Evolutionary conservation across 768 basidiomycete genomes (phyloP).

Genomic region (Rossbeevera mucosa): DNA sequence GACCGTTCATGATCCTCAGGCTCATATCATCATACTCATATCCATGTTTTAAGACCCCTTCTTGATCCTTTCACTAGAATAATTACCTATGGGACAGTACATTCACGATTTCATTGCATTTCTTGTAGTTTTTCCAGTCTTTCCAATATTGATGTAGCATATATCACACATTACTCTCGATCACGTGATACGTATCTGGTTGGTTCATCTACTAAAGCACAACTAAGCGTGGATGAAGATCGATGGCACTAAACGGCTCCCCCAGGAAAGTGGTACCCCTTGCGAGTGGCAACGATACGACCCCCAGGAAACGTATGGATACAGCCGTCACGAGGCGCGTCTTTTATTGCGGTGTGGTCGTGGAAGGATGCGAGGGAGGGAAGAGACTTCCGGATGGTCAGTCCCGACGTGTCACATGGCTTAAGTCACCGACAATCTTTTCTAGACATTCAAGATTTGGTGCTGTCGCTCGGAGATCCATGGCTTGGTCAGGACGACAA

Average conservation of each 20-base stretch:
- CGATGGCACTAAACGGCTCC: slow-evolving; percentile 63
- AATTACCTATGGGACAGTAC: slow-evolving; percentile 5
- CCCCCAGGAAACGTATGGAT: slow-evolving; percentile 38
- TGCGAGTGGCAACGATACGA: slow-evolving; percentile 60
- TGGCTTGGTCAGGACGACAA: slow-evolving; percentile 49
- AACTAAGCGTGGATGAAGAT: slow-evolving; percentile 16
- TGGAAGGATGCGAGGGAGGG: slow-evolving; percentile 76
- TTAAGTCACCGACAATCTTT: slow-evolving; percentile 9
- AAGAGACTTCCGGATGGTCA: slow-evolving; percentile 64
- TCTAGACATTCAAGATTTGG: slow-evolving; percentile 73
- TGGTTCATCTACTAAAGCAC: neutral
- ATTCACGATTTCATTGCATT: slow-evolving; percentile 10
- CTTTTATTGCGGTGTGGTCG: slow-evolving; percentile 86
- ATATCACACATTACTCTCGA: slow-evolving; percentile 8
- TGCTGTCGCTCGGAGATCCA: slow-evolving; percentile 70
- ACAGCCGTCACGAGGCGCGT: slow-evolving; percentile 65
- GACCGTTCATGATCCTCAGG: slow-evolving; percentile 10
- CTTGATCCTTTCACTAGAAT: slow-evolving; percentile 7
- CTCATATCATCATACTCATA: slow-evolving; percentile 13
- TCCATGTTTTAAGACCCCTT: slow-evolving; percentile 1
- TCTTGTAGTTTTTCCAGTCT: slow-evolving; percentile 8
- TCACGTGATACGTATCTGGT: neutral
- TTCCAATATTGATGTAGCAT: neutral
- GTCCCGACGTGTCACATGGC: slow-evolving; percentile 8
- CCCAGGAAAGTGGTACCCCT: slow-evolving; percentile 73